Evolutionary conservation across 2,329 filamentous ascomycete genomes (phyloP), one percentile per base, ranked within the genome.

Genomic region (Pseudogymnoascus sp.): DNA sequence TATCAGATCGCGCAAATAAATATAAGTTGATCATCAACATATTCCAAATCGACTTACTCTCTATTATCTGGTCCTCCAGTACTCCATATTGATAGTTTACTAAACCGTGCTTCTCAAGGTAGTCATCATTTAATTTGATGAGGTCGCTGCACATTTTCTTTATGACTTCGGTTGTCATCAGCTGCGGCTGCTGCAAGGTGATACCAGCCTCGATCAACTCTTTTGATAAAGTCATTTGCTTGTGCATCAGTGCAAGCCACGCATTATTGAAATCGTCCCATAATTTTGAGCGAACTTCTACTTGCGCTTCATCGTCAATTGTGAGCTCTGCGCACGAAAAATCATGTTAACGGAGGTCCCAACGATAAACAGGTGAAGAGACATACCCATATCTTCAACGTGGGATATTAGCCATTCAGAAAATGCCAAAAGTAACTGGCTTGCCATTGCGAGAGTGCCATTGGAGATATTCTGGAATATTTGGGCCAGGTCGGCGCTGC

Each of bases 51-150:
- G 24, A 81, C 89, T 75, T 79, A 96, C 92, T 82, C 63, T 84
- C 83, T 68, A 94, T 84, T 68, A 97, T 97, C 71, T 90, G 86
- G 71, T 97, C 92, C 75, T 97, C 94, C 84, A 91, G 95, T 26
- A 97, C 90, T 7, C 94, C 94, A 77, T 96, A 95, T 70, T 97
- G 89, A 73, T 97, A 99, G 76, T 99, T 94, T 9, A 99, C 91
- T 57, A 99, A 78, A n/a, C 94, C 94, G 71, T 95, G 87, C 67
- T 88, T 87, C 74, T 97, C 93, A 64, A 97, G 83, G 59, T 84
- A 84, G 72, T 97, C 92, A 72, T 92, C 96, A 11, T 54, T 31
- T 59, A 96, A 79, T 59, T 86, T 83, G 61, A 96, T 82, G 31
- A 99, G 75, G 69, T 96, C 88, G 61, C 88, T 87, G 10, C 90